Base-by-base conservation (phyloP, 305 asterid genomes). In the Fraxinus xanthoxyloides region DNA sequence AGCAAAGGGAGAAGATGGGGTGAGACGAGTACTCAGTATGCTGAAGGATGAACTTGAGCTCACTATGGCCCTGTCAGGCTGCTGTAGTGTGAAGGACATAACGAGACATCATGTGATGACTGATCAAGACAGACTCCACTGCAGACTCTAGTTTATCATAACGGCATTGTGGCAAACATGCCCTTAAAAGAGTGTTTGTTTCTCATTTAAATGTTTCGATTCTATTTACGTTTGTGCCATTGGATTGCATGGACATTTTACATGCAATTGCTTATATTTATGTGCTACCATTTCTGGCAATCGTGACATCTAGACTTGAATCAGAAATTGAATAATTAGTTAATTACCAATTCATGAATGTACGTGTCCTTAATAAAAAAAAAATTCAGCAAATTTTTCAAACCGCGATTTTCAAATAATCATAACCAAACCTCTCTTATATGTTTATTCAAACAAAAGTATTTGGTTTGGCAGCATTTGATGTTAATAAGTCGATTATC, bases 41-140 rank as follows among this genome's bases (percentile, higher is more conserved):
- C 87, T 90, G 43, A 91, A 93, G 84, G 85, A 88, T 24, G 95
- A 93, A 87, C 87, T 91, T 10, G 94, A 90, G 85, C 85, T 82
- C 31, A 83, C 91, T 73, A 93, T 91, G 92, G 90, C 92, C 13
- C 84, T 90, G 35, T 84, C 97, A 3, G 97, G 97, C 78, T 91
- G 93, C 87, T 80, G 89, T 87, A 83, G 81, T 12, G 76, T 89
- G 38, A 84, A 84, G 74, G 92, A 88, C 81, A 89, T 93, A 72
- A 81, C 87, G 6, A 85, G 92, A 85, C 54, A 54, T 79, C 89
- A 87, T 84, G 93, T 91, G 30, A 84, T 54, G 82, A 91, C 93
- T 7, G 76, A 86, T 75, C 78, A 21, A 30, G 91, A 91, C 9
- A 77, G 81, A 54, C 76, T 26, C 13, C 74, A 51, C n/a, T 79